Base-by-base conservation (phyloP, 352 stramenopile species). In the Heterotrichella gracilis region DNA sequence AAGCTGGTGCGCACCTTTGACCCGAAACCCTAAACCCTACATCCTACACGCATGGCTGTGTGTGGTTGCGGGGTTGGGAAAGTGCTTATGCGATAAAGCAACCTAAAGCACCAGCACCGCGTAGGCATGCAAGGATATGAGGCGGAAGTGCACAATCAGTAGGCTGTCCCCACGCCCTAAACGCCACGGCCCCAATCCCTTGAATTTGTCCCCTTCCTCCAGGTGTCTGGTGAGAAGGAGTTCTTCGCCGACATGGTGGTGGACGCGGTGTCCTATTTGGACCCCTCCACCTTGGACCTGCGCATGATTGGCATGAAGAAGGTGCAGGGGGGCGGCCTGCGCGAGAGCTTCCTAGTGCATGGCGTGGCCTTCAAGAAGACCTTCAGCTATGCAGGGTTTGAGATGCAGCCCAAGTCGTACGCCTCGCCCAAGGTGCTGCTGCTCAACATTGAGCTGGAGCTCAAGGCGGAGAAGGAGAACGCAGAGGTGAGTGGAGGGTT, bases 351-450 rank as follows among this genome's bases (percentile, higher is more conserved):
- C 77, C 79, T 97, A 2, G 90, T 98, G 9, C 81, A 90, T 70
- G 90, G 90, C 22, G 92, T 98, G 0, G 92, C 92, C 0, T 98
- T 98, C 81, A 95, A 96, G 79, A 97, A 97, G 79, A 98, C 92
- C 22, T 98, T 98, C 76, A 94, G 85, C 68, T 98, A 98, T 76
- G 92, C 92, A 2, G 92, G 92, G n/a, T 97, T 97, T 75, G 92
- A 98, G 79, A 90, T 97, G 83, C 93, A 97, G 84, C 92, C 90
- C 41, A 98, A 98, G 80, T 82, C 82, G 68, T 96, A 97, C 75
- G 75, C 78, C 14, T 85, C 94, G 78, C 89, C 90, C 0, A 94
- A 94, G 75, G 90, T 97, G 68, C 75, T 98, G 42, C 78, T 97
- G 23, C 77, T 98, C 24, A 97, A 97, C 77, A 88, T 98, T 3